These are phyloP conservation scores for Penicillium sumatraense DNA, from an alignment of 2,329 filamentous ascomycete species.

Conservation along the genomic window DNA sequence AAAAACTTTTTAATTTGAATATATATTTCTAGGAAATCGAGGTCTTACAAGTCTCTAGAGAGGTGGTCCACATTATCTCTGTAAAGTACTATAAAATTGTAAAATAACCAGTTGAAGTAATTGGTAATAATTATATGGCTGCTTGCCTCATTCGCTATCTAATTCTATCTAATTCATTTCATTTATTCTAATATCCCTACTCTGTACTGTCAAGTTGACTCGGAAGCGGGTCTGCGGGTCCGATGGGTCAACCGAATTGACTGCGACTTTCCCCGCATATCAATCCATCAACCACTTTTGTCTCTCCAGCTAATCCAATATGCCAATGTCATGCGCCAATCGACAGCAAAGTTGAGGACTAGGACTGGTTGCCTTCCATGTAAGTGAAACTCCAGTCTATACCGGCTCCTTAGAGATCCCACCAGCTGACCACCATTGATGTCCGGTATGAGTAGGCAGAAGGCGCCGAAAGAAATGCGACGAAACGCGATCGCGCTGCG, in stretches of 20 bases:
- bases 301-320: neutral
- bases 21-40: no score
- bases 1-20: no score
- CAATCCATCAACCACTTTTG: no score
- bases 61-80: no score
- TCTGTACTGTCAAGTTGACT: no score
- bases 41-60: no score
- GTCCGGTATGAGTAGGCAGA: neutral
- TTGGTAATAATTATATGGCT: no score
- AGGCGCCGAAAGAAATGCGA: constrained; percentile 25
- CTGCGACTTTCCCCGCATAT: neutral
- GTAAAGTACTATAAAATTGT: no score
- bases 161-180: no score
- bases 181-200: no score
- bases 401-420: neutral
- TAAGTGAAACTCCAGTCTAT: neutral
- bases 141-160: no score
- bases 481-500: constrained; percentile 18
- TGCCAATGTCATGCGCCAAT: neutral
- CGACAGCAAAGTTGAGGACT: constrained; percentile 15
- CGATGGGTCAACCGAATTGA: neutral
- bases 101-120: no score
- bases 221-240: neutral
- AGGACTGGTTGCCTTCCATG: constrained; percentile 19
- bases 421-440: neutral